Base-by-base conservation (phyloP, 2,329 filamentous ascomycete species). In the Fusarium sarcochroum region DNA sequence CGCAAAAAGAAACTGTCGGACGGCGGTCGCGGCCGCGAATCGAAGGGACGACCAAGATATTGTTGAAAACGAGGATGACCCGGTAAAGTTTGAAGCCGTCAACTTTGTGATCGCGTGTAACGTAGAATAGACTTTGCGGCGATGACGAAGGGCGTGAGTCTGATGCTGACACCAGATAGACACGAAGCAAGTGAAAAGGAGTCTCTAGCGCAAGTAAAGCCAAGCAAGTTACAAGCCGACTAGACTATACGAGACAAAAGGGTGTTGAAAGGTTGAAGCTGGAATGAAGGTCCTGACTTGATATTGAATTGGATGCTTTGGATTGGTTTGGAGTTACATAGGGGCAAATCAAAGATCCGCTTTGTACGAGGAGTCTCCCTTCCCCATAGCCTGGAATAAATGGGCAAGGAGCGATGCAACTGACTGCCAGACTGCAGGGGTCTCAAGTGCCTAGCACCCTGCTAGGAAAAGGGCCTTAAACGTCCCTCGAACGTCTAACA, bases 291-390 rank as follows among this genome's bases (percentile, higher is more conserved):
- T 67, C 35, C 49, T 41, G 52, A 38, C 60, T 66, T 47, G 66
- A 47, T 65, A 57, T 58, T 64, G 67, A 66, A 64, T 68, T 30
- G 58, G 53, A 25, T 63, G 41, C 37, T 37, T 41, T 34, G 67
- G 52, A 46, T 70, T 70, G 67, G 59, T 45, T 69, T 73, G 61
- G 58, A 67, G 60, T 72, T 68, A 67, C 52, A 66, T 58, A 68
- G 56, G 65, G 48, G 52, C 57, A 54, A 64, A 38, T 57, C 42
- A 67, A 58, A 66, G 66, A 69, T 63, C 66, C 55, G 66, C 56
- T 56, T 56, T 35, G 47, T 69, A 59, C 52, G 57, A 57, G 49
- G 52, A 55, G 27, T 50, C 63, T 48, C 66, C 60, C 58, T 49
- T 58, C 68, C 47, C 45, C 55, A 53, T 44, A 44, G 42, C 40